Evolutionary conservation across 1,284 basidiomycete genomes (phyloP).

Genomic region (Sporisorium scitamineum): DNA sequence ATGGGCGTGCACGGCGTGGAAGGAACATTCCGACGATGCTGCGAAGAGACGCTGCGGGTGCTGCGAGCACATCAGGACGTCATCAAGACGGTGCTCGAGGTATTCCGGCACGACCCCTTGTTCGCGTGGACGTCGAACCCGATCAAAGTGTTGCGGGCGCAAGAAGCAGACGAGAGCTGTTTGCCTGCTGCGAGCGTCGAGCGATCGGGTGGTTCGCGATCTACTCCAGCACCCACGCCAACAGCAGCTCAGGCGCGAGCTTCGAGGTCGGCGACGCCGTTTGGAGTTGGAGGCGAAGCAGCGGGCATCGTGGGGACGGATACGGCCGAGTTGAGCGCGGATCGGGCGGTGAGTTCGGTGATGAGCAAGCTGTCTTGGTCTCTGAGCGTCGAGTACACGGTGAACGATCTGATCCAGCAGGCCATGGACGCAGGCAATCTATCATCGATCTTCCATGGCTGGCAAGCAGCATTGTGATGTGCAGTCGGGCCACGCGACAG

Average conservation of each 20-base stretch:
- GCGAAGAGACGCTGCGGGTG: conserved; percentile 92
- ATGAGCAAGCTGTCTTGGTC: conserved; percentile 80
- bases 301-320: conserved; percentile 37
- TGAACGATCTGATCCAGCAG: conserved; percentile 91
- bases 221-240: conserved; percentile 17
- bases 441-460: conserved; percentile 77
- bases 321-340: conserved; percentile 84
- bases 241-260: conserved; percentile 6
- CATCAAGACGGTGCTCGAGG: conserved; percentile 93
- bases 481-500: conserved; percentile 1
- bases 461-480: conserved; percentile 46
- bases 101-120: conserved; percentile 95
- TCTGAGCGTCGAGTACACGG: conserved; percentile 89
- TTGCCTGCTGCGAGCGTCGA: conserved; percentile 17
- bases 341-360: conserved; percentile 78
- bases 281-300: conserved; percentile 1
- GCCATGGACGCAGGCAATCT: conserved; percentile 84
- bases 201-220: conserved; percentile 22
- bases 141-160: conserved; percentile 56
- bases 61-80: conserved; percentile 85
- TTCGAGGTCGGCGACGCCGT: conserved; percentile 26
- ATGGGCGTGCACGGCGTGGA: conserved; percentile 90
- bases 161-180: conserved; percentile 36
- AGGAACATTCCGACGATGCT: conserved; percentile 93
- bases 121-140: conserved; percentile 78